Evolutionary conservation across 1,284 basidiomycete genomes (phyloP).

Genomic region (Butyriboletus appendiculatus): DNA sequence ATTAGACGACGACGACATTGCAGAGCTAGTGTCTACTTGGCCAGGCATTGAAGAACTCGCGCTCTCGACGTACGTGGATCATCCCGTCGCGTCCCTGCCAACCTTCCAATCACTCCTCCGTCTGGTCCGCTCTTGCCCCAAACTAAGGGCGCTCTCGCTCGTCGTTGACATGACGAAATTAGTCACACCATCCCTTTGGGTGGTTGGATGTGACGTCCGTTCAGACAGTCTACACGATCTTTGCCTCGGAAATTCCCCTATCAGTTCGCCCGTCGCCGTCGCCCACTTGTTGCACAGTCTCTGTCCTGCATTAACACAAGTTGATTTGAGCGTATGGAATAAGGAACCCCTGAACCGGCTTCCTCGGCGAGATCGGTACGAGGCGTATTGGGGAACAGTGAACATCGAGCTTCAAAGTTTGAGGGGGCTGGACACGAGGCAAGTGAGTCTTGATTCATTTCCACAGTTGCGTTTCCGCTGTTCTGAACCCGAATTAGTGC

Average conservation of each 20-base stretch:
- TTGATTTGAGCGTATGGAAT: constrained; percentile 26
- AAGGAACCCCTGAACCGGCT: constrained; percentile 19
- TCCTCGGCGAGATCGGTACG: constrained; percentile 11
- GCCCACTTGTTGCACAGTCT: constrained; percentile 14
- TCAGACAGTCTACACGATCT: constrained; percentile 14
- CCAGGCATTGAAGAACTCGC: constrained; percentile 21
- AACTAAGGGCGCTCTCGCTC: constrained; percentile 19
- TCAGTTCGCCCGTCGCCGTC: constrained; percentile 13
- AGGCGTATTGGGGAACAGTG: constrained; percentile 21
- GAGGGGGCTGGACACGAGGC: background rate
- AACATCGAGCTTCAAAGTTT: constrained; percentile 14
- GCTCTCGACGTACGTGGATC: constrained; percentile 22
- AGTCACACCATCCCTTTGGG: background rate
- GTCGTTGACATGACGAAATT: constrained; percentile 19
- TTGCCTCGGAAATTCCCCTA: constrained; percentile 23
- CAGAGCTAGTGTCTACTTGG: constrained; percentile 19
- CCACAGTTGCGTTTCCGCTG: background rate
- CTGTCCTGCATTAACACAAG: constrained; percentile 21
- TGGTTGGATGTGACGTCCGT: background rate
- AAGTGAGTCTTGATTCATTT: background rate
- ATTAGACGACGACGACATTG: constrained; percentile 17
- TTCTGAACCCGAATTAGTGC: background rate
- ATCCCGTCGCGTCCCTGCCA: constrained; percentile 15
- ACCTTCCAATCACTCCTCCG: constrained; percentile 20
- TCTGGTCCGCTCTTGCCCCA: constrained; percentile 10